phyloP scores from a whole-genome alignment of 768 basidiomycete genomes.

The Cystofilobasidium bisporidii region DNA sequence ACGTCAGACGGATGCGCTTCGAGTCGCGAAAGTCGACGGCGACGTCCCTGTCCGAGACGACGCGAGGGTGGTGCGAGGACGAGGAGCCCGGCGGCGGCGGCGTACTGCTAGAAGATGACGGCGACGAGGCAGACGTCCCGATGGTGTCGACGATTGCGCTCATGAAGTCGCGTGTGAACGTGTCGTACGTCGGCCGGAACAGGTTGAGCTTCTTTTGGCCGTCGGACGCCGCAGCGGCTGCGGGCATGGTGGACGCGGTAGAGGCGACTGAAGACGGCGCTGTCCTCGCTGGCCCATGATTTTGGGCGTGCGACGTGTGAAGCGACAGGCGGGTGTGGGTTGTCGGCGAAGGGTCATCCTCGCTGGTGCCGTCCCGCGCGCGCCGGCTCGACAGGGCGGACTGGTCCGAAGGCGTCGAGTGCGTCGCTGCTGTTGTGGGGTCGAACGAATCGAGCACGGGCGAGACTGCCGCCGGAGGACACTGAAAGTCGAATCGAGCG shows the following conservation, averaged over 20 bases:
- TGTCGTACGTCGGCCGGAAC: conserved; percentile 92
- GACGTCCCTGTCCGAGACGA: conserved; percentile 21
- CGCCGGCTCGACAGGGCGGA: background rate
- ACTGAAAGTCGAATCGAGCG: background rate
- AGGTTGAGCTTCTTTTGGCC: conserved; percentile 41
- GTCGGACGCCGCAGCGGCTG: background rate
- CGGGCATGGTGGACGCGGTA: background rate
- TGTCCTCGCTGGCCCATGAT: background rate
- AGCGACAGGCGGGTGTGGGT: background rate
- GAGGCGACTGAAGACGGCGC: background rate
- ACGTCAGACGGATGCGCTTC: conserved; percentile 68
- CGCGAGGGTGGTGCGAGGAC: background rate
- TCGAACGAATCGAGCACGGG: background rate
- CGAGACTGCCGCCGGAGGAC: background rate
- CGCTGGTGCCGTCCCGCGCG: background rate
- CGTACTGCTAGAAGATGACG: conserved; percentile 2
- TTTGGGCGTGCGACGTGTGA: background rate
- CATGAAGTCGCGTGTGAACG: conserved; percentile 86
- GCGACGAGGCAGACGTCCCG: conserved; percentile 43
- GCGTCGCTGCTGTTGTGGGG: background rate
- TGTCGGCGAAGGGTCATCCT: background rate
- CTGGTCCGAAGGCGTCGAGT: background rate
- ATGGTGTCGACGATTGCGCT: conserved; percentile 91
- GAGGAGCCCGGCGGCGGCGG: background rate
- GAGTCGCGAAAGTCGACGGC: conserved; percentile 18